These are phyloP conservation scores for Chrysophaeum taylorii DNA, from an alignment of 352 stramenopile genomes.

Conservation along the genomic window DNA sequence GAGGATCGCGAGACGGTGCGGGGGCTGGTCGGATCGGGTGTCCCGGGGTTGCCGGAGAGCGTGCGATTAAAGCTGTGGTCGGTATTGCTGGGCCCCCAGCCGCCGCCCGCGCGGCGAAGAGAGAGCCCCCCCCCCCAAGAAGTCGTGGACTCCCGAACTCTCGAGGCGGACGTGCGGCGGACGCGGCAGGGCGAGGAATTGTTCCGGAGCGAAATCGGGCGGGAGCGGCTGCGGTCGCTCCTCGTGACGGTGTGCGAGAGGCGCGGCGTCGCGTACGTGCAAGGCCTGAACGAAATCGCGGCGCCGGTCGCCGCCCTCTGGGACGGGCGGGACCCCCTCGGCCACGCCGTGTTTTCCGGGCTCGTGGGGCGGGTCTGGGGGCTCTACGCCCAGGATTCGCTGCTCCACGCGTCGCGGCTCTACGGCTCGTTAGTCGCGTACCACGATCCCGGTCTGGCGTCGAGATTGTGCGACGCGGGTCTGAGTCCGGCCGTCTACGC, in stretches of 20 bases:
- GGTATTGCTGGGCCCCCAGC: no score
- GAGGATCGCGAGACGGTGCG: no score
- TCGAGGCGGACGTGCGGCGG: slow-evolving; percentile 3
- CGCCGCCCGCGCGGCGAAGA: no score
- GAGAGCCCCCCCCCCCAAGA: no score
- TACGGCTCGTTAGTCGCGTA: slow-evolving; percentile 25
- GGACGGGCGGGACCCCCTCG: slow-evolving; percentile 13
- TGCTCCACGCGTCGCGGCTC: neutral
- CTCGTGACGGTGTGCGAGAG: slow-evolving; percentile 22
- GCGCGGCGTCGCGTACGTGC: slow-evolving; percentile 25
- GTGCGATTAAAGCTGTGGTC: no score
- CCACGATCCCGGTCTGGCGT: slow-evolving; percentile 23
- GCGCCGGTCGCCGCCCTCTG: slow-evolving; percentile 28
- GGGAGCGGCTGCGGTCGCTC: neutral
- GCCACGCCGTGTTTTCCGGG: slow-evolving; percentile 21
- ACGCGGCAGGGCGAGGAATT: neutral
- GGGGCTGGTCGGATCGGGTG: no score
- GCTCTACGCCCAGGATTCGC: neutral
- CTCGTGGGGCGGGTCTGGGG: slow-evolving; percentile 5
- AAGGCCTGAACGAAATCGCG: slow-evolving; percentile 34
- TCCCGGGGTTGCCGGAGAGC: no score
- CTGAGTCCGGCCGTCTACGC: slow-evolving; percentile 27
- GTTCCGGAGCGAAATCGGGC: neutral
- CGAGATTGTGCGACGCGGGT: slow-evolving; percentile 11
- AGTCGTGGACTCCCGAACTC: no score